Percentiles rank a stretch among this genome's conserved stretches.
Conservation (phyloP, 192 early-diverging fungal genomes). For the Coemansia javaensis region DNA sequence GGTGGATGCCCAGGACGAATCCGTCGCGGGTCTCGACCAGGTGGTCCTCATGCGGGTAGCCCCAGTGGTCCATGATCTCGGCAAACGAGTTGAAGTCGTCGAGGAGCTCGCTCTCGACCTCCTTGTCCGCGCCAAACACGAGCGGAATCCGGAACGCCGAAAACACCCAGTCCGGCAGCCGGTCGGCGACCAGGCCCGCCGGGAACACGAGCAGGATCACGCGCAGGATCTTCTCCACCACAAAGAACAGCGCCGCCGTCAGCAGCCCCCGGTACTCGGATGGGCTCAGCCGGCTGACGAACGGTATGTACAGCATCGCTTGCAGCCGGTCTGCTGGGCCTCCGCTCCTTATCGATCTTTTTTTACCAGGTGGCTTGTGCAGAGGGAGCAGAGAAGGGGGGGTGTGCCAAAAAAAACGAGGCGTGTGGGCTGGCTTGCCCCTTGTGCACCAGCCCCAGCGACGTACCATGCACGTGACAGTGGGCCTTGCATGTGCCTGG, state of each 20-base stretch:
- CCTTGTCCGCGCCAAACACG: constrained; percentile 24
- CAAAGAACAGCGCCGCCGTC: constrained; percentile 59
- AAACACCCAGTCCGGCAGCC: constrained; percentile 35
- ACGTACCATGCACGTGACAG: too few species aligned
- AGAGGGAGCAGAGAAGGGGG: too few species aligned
- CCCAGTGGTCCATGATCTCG: constrained; percentile 57
- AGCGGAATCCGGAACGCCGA: constrained; percentile 29
- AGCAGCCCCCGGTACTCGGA: constrained; percentile 60
- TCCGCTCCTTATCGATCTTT: too few species aligned
- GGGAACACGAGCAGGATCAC: constrained; percentile 64
- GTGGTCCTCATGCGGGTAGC: constrained; percentile 81
- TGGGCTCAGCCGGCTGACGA: constrained; percentile 57
- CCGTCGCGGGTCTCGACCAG: constrained; percentile 79
- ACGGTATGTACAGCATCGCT: constrained; percentile 55
- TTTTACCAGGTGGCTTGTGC: too few species aligned
- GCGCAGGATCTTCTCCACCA: constrained; percentile 67
- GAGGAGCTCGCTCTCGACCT: constrained; percentile 36
- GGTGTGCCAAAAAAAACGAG: too few species aligned
- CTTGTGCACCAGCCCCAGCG: too few species aligned
- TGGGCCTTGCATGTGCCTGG: too few species aligned
- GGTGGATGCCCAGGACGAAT: constrained; percentile 78
- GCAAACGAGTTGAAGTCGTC: constrained; percentile 50
- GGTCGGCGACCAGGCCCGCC: constrained; percentile 49
- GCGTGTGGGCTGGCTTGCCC: too few species aligned
- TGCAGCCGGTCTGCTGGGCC: too few species aligned